A percentile compares a stretch with the other conserved stretches of the same genome.
phyloP scores from a whole-genome alignment of 495 filamentous ascomycete genomes.

The Letharia columbiana region DNA sequence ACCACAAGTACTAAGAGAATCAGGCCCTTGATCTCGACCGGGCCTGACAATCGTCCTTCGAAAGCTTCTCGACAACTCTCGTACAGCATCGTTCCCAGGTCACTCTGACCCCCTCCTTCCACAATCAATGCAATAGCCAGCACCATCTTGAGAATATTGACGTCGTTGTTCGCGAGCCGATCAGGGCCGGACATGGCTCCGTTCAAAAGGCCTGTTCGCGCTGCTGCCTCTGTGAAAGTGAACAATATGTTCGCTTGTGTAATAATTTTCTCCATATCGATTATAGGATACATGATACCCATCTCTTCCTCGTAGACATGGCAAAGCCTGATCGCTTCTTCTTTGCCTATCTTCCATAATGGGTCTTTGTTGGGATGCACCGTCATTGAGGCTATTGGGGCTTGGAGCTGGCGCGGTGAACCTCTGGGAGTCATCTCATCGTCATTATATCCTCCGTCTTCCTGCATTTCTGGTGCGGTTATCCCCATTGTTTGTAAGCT shows the following conservation, averaged over 20 bases:
- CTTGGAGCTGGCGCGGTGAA: slow-evolving; percentile 44
- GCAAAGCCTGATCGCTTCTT: slow-evolving; percentile 68
- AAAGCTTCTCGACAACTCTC: slow-evolving; percentile 59
- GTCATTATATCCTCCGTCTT: slow-evolving; percentile 52
- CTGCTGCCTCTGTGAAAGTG: slow-evolving; percentile 61
- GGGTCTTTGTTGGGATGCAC: slow-evolving; percentile 54
- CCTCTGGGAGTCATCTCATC: slow-evolving; percentile 43
- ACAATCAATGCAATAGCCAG: slow-evolving; percentile 65
- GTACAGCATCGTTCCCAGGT: slow-evolving; percentile 60
- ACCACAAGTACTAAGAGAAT: slow-evolving; percentile 66
- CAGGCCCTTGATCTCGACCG: slow-evolving; percentile 57
- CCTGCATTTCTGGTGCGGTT: slow-evolving; percentile 36
- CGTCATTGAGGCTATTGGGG: slow-evolving; percentile 28
- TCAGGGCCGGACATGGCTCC: slow-evolving; percentile 48
- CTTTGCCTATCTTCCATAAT: slow-evolving; percentile 63
- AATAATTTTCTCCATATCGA: slow-evolving; percentile 59
- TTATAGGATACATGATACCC: slow-evolving; percentile 77
- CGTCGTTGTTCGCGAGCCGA: slow-evolving; percentile 56
- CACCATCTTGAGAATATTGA: slow-evolving; percentile 67
- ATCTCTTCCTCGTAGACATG: slow-evolving; percentile 75
- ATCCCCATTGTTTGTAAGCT: slow-evolving; percentile 89
- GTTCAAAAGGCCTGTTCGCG: slow-evolving; percentile 49
- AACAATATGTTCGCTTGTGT: slow-evolving; percentile 57
- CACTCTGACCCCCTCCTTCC: slow-evolving; percentile 67
- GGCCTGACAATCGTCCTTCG: slow-evolving; percentile 58